Percentiles rank a stretch among this genome's conserved stretches.
Evolutionary conservation across 2,329 filamentous ascomycete genomes (phyloP).

Genomic region (Blastomyces parvus): DNA sequence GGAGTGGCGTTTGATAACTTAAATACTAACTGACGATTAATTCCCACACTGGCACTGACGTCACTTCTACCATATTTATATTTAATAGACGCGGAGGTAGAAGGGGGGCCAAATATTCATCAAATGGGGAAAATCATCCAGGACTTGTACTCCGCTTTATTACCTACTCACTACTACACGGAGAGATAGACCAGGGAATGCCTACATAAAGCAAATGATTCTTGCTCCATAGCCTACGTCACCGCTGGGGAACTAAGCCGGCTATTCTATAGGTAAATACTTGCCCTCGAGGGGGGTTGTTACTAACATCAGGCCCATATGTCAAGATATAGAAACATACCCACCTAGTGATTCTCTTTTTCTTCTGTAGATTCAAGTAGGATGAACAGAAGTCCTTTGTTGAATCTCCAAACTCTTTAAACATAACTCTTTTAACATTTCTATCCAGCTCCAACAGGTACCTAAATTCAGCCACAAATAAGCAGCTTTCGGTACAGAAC

Average conservation of each 20-base stretch:
- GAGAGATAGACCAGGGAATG: background rate
- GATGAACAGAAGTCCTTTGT: background rate
- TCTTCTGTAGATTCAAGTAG: background rate
- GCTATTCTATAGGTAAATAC: background rate
- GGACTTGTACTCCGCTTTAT: background rate
- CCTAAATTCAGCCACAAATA: background rate
- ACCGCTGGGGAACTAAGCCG: background rate
- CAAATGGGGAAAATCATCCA: background rate
- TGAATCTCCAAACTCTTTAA: background rate
- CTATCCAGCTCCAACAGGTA: background rate
- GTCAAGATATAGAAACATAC: background rate
- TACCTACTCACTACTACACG: background rate
- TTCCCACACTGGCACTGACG: background rate
- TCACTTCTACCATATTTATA: background rate
- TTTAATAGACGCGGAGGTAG: background rate
- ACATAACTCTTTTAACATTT: background rate
- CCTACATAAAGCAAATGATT: background rate
- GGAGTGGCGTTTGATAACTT: background rate
- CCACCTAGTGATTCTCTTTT: background rate
- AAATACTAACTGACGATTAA: background rate
- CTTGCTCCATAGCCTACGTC: constrained; percentile 2
- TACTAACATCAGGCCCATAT: background rate
- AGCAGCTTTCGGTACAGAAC: background rate
- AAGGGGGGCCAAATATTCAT: background rate
- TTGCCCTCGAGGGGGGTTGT: background rate